Base-by-base conservation (phyloP, 768 basidiomycete species). In the Lactarius vividus region DNA sequence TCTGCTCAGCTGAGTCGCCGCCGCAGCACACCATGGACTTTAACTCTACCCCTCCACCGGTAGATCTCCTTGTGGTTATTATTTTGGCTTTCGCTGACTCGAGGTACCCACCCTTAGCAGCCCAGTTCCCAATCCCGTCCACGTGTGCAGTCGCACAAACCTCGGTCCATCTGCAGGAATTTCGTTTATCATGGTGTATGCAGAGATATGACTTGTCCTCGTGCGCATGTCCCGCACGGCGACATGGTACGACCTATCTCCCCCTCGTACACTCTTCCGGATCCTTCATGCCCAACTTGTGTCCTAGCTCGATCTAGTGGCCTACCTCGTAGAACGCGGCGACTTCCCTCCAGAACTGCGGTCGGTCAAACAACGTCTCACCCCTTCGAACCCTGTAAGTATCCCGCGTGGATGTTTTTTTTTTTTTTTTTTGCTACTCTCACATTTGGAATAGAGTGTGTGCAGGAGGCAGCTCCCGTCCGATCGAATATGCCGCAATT, bases 151-250 rank as follows among this genome's bases (percentile, higher is more conserved):
- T 15, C 49, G 11, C 23, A 52, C 23, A 52, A 33, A 33, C 23
- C 65, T 39, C 31, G 57, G 16, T 2, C 35, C 4, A 66, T 66
- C 33, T 66, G 65, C 31, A 66, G 65, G 26, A 23, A 40, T 31
- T 66, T 58, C 61, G 7, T 63, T 18, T 66, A 35, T 59, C 0
- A 26, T 13, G 65, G 65, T 46, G 1, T 29, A 18, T 66, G 65
- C 53, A 13, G 16, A 13, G 33, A 58, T n/a, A 53, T 1, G 46
- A 0, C 20, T 7, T 67, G 66, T 26, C 33, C 33, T 4, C 61
- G 57, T 16, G 57, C 44, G n/a, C 66, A 67, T 55, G 62, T 67
- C 16, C 28, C 52, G 16, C 9, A 42, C 33, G 2, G n/a, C 6
- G 29, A 54, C 6, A 67, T 67, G 66, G 66, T 67, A 23, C 26